These are phyloP conservation scores for Pichia membranifaciens DNA, from an alignment of 805 yeast species.

Conservation along the genomic window DNA sequence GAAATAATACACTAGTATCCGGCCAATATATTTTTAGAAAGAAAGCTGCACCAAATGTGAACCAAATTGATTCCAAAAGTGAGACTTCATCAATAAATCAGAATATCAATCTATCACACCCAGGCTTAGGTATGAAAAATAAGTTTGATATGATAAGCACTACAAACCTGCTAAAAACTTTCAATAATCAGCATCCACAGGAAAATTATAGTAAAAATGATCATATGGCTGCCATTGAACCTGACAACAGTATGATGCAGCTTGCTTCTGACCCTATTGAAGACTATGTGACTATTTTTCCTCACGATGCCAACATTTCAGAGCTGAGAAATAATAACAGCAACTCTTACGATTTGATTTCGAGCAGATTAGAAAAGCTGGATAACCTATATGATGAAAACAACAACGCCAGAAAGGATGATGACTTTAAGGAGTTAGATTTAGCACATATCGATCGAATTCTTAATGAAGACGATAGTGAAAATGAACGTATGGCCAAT, in stretches of 20 bases:
- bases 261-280: constrained; percentile 7
- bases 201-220: neutral
- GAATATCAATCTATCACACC: neutral
- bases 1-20: neutral
- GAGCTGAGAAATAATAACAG: neutral
- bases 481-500: neutral
- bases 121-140: constrained; percentile 8
- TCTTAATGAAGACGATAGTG: neutral
- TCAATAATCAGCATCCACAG: neutral
- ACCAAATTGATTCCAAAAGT: neutral
- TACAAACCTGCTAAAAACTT: constrained; percentile 1
- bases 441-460: neutral
- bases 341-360: neutral
- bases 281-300: constrained; percentile 4
- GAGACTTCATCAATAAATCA: neutral
- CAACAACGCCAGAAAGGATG: neutral
- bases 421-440: neutral
- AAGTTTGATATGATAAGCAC: constrained; percentile 4
- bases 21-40: neutral
- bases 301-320: neutral
- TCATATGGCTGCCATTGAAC: neutral
- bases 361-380: neutral
- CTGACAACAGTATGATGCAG: neutral
- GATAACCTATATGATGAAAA: neutral
- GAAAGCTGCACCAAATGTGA: neutral